phyloP scores from a whole-genome alignment of 208 protist species.

The Leishmania major region DNA sequence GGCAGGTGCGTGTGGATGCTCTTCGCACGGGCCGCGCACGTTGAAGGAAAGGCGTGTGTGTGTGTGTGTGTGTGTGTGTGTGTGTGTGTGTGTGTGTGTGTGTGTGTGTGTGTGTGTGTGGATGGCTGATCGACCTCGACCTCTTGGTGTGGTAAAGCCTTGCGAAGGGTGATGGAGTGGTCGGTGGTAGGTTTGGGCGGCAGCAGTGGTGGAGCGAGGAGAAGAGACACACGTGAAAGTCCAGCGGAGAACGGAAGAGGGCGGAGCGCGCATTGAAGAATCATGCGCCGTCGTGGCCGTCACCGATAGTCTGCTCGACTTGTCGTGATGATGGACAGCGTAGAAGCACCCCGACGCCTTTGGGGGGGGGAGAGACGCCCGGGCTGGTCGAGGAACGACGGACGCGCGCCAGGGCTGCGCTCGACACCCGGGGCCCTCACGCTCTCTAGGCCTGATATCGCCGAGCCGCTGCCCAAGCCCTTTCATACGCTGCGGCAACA shows the following conservation, averaged over 20 bases:
- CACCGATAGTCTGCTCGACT: background rate
- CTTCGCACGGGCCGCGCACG: background rate
- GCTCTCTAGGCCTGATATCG: background rate
- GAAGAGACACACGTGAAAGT: background rate
- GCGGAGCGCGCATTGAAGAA: background rate
- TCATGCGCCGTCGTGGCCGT: background rate
- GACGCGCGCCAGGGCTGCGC: background rate
- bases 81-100: background rate
- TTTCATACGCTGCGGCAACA: background rate
- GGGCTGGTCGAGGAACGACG: background rate
- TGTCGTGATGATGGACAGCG: background rate
- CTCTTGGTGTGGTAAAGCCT: background rate
- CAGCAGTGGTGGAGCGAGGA: background rate
- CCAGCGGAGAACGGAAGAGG: background rate
- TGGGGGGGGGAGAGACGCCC: background rate
- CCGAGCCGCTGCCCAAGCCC: background rate
- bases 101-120: background rate
- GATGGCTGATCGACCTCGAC: background rate
- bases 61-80: too few relatives aligned
- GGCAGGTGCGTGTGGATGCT: background rate
- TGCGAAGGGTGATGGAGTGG: background rate
- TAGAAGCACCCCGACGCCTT: background rate
- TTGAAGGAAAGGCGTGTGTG: background rate
- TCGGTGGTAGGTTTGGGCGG: background rate
- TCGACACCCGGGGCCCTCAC: background rate